A percentile compares a stretch with the other conserved stretches of the same genome.
Conservation (phyloP, 2,329 filamentous ascomycete species). For the Diaporthe ilicicola region DNA sequence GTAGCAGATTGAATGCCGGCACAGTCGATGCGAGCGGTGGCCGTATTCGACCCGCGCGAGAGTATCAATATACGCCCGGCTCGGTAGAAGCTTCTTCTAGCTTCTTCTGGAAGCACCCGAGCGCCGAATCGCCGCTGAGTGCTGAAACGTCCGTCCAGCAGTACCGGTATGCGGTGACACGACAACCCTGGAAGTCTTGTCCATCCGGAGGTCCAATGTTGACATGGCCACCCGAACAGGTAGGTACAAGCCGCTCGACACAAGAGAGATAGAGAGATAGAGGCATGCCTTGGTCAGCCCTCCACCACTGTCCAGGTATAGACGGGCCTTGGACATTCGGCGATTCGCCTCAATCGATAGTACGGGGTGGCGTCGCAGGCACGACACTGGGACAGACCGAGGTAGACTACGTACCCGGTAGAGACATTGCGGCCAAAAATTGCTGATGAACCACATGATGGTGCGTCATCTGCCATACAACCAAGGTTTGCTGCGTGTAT, state of each 20-base stretch:
- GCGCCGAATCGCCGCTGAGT: not conserved
- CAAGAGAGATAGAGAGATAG: not conserved
- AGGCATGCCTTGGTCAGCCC: not conserved
- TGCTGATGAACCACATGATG: no score
- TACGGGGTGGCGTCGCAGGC: not conserved
- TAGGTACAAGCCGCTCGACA: not conserved
- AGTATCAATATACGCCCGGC: not conserved
- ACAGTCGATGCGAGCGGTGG: not conserved
- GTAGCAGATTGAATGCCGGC: not conserved
- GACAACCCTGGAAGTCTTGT: not conserved
- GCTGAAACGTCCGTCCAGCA: no score
- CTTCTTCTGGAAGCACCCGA: slow-evolving; percentile 7
- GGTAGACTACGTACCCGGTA: not conserved
- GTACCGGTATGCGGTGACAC: not conserved
- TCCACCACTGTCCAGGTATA: not conserved
- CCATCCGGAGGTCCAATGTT: not conserved
- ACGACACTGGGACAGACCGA: not conserved
- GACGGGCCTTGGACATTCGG: no score
- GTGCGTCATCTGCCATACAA: not conserved
- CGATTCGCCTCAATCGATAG: not conserved
- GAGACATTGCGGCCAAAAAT: no score
- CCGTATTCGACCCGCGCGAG: not conserved
- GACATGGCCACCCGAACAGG: slow-evolving; percentile 3
- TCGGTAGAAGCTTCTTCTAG: not conserved
- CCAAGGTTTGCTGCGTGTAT: not conserved